Evolutionary conservation across 345 rosid species (phyloP), one percentile per base, ranked within the genome.

Genomic region (Mangifera indica): DNA sequence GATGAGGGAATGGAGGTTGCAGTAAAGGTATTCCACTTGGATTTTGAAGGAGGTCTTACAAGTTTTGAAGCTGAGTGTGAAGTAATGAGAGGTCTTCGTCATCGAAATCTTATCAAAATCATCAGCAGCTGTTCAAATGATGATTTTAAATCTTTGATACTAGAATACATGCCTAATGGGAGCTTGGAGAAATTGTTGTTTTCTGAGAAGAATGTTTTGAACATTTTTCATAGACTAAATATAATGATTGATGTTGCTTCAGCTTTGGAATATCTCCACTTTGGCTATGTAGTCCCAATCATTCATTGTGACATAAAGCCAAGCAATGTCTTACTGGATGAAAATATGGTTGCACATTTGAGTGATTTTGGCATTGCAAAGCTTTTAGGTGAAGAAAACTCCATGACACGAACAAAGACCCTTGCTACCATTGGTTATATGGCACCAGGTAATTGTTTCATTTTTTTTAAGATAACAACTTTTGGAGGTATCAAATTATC

Each of bases 61-160:
- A 69, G 69, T 54, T 75, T 75, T 75, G 73, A 75, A 40, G 56
- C n/a, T 62, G 69, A 69, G 61, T 60, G 78, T 68, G 69, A 63
- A 63, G 29, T 58, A 21, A 12, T 67, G 61, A 21, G 42, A 13
- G 67, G 48, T 9, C 59, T 53, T 34, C 71, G 40, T 18, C 77
- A 74, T 17, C 55, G 78, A 4, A 67, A 74, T 37, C 69, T 68
- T 25, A 62, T 74, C 14, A 60, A 42, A 62, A 64, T 45, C 63
- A 54, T 75, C n/a, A 75, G 51, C 54, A 9, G 56, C 10, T 53
- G 78, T 67, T 67, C 53, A 18, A 55, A 61, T 15, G 9, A 9
- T 61, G 58, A 62, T 17, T 75, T 75, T 25, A 75, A 68, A 22
- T 66, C 77, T 8, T 15, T 73, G 53, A 4, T 73, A 0, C 26